phyloP scores from a whole-genome alignment of 768 basidiomycete species.

The Lanmaoa rubissima region DNA sequence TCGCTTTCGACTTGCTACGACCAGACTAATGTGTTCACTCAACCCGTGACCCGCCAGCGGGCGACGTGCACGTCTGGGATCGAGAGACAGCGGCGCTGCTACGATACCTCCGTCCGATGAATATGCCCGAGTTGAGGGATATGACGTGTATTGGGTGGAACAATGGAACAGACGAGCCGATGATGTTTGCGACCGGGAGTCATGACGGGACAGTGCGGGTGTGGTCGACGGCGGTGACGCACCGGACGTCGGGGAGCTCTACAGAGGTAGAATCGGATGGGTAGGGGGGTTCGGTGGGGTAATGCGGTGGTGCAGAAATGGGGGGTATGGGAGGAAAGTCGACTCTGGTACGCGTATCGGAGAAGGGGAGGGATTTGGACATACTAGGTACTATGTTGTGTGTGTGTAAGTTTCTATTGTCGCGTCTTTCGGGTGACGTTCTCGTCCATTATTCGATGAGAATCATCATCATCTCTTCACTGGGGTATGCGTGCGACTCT shows the following conservation, averaged over 20 bases:
- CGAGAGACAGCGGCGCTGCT: conserved; percentile 71
- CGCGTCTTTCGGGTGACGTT: neutral
- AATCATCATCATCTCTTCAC: neutral
- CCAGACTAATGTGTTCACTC: neutral
- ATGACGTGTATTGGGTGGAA: conserved; percentile 86
- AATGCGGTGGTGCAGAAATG: neutral
- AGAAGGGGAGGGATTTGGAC: neutral
- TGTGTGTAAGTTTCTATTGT: neutral
- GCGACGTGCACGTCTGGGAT: conserved; percentile 86
- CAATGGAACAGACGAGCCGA: conserved; percentile 44
- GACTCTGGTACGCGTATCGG: neutral
- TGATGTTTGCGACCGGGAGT: conserved; percentile 67
- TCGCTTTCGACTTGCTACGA: neutral
- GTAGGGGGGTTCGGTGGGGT: neutral
- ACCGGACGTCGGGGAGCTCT: conserved; percentile 12
- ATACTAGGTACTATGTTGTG: neutral
- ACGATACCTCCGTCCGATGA: conserved; percentile 62
- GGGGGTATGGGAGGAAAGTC: neutral
- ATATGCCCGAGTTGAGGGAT: conserved; percentile 50
- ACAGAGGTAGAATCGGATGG: conserved; percentile 23
- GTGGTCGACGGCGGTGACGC: conserved; percentile 53
- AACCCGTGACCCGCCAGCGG: conserved; percentile 28
- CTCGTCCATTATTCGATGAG: neutral
- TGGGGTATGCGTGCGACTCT: too few relatives aligned
- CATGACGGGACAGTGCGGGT: conserved; percentile 76